Conservation (phyloP, 148 eudicot species). For the Vaccinium myrtillus region DNA sequence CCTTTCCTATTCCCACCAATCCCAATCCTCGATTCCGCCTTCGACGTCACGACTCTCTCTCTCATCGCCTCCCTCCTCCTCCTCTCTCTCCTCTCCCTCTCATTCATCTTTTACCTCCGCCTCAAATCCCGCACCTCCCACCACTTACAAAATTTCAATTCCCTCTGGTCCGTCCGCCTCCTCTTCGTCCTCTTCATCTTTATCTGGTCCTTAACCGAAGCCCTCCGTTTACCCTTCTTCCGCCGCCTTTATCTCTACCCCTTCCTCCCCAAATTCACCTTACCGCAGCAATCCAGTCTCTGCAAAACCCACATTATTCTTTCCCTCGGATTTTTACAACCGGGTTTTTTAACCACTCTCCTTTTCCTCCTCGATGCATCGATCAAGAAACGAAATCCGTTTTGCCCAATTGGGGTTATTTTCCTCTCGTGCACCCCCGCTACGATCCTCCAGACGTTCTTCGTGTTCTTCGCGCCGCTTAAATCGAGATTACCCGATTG, state of each 20-base stretch:
- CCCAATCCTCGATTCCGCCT: conserved; percentile 26
- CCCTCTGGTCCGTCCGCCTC: conserved; percentile 54
- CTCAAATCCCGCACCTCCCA: conserved; percentile 31
- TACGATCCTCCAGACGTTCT: conserved; percentile 13
- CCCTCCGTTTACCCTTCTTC: conserved; percentile 46
- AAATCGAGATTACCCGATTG: conserved; percentile 19
- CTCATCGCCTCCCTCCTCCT: conserved; percentile 35
- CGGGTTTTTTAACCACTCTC: conserved; percentile 58
- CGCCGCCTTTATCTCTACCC: conserved; percentile 29
- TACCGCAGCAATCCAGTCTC: conserved; percentile 31
- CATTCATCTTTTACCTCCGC: conserved; percentile 44
- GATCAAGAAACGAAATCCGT: conserved; percentile 34
- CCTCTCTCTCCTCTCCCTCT: conserved; percentile 43
- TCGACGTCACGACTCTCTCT: conserved; percentile 36
- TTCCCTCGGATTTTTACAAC: conserved; percentile 66
- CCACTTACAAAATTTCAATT: conserved; percentile 46
- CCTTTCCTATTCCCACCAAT: conserved; percentile 12
- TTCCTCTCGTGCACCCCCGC: conserved; percentile 38
- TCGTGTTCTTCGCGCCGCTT: conserved; percentile 29
- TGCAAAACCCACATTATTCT: conserved; percentile 54
- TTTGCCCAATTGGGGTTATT: conserved; percentile 34
- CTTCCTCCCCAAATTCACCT: conserved; percentile 21
- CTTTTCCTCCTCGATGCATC: conserved; percentile 54
- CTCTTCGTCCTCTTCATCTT: conserved; percentile 41
- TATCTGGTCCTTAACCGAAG: conserved; percentile 48